A percentile compares a stretch with the other conserved stretches of the same genome.
Conservation (phyloP, 2,329 filamentous ascomycete genomes). For the Diaporthe sp. region DNA sequence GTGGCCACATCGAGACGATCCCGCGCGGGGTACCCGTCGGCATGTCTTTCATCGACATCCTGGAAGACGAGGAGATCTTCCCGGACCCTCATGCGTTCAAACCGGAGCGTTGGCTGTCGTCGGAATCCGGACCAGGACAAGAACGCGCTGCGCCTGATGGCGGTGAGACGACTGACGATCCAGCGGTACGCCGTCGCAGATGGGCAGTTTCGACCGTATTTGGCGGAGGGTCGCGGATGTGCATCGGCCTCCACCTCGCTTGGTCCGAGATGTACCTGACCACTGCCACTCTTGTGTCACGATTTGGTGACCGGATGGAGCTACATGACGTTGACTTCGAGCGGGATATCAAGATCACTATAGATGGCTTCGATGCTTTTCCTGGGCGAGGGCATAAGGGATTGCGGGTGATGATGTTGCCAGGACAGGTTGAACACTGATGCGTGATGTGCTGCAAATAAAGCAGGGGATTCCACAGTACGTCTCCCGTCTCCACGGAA, state of each 20-base stretch:
- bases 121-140: too few relatives aligned
- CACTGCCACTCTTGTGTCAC: conserved; percentile 9
- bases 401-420: neutral
- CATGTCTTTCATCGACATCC: conserved; percentile 53
- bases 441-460: neutral
- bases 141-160: neutral
- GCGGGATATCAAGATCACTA: conserved; percentile 1
- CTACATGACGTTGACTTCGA: conserved; percentile 15
- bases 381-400: conserved; percentile 19
- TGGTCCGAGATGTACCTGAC: conserved; percentile 21
- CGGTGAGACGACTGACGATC: neutral
- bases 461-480: neutral
- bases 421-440: neutral
- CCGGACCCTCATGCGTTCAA: conserved; percentile 51
- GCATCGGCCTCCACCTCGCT: conserved; percentile 21
- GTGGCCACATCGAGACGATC: conserved; percentile 41
- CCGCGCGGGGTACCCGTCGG: conserved; percentile 49
- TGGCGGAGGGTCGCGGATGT: conserved; percentile 18
- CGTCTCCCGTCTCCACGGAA: neutral
- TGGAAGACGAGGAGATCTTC: conserved; percentile 51
- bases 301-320: neutral
- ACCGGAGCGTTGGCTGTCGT: conserved; percentile 51
- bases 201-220: neutral
- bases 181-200: neutral
- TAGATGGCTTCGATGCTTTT: conserved; percentile 18